Conservation (phyloP, 2,329 filamentous ascomycete species). For the Davidsoniella australis region DNA sequence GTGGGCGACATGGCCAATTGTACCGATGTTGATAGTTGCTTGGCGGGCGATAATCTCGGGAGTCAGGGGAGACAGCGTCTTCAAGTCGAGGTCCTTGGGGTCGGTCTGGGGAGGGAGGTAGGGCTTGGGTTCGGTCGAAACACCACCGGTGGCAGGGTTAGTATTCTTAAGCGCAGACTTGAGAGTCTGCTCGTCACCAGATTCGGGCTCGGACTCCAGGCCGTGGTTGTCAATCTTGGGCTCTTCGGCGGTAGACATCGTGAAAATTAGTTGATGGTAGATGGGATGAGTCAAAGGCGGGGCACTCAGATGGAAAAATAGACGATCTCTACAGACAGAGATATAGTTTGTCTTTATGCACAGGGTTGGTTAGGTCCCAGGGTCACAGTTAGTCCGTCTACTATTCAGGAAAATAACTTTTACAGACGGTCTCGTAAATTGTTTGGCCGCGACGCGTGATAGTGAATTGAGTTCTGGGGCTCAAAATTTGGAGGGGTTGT, state of each 20-base stretch:
- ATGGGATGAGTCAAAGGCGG: conserved; percentile 12
- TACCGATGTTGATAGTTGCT: conserved; percentile 97
- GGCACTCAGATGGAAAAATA: conserved; percentile 4
- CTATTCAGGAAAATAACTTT: background rate
- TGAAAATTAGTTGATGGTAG: conserved; percentile 11
- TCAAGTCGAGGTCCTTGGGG: conserved; percentile 72
- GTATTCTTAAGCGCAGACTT: conserved; percentile 80
- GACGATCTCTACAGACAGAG: conserved; percentile 3
- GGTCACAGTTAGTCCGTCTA: too few species aligned
- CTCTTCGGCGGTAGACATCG: conserved; percentile 36
- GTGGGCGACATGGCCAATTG: conserved; percentile 97
- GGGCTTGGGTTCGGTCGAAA: conserved; percentile 36
- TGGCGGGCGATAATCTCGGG: conserved; percentile 95
- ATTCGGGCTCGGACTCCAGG: conserved; percentile 39
- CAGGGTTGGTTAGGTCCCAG: too few species aligned
- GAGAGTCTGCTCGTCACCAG: conserved; percentile 43
- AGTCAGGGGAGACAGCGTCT: conserved; percentile 64
- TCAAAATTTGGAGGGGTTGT: conserved; percentile 11
- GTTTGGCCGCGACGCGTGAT: conserved; percentile 9
- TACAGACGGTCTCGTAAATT: background rate
- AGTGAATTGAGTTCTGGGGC: background rate
- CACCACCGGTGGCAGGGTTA: conserved; percentile 21
- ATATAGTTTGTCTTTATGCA: background rate
- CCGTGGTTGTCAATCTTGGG: conserved; percentile 58
- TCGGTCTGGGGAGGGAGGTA: conserved; percentile 75